Conservation (phyloP, 2,329 filamentous ascomycete species). For the Lecanosticta acicola region DNA sequence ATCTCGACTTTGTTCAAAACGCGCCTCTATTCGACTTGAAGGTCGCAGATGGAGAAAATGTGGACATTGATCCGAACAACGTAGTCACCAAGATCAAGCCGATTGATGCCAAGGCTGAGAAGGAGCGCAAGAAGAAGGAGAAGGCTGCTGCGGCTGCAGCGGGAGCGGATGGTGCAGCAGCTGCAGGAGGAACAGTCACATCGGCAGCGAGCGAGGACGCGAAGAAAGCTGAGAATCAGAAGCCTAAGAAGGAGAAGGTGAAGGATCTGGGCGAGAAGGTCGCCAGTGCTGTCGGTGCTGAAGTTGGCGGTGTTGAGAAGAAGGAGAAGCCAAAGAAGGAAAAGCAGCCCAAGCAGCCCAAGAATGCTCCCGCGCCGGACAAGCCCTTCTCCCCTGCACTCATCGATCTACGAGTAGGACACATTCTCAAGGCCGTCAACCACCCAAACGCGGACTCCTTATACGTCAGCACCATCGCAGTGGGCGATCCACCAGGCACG, state of each 20-base stretch:
- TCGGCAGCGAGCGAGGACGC: conserved; percentile 39
- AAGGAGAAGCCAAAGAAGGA: conserved; percentile 81
- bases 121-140: conserved; percentile 94
- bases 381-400: conserved; percentile 75
- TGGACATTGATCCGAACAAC: conserved; percentile 71
- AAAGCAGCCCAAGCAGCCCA: conserved; percentile 70
- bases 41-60: conserved; percentile 66
- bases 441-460: conserved; percentile 96
- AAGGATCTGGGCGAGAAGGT: conserved; percentile 47
- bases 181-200: conserved; percentile 40
- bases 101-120: conserved; percentile 87
- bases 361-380: conserved; percentile 55
- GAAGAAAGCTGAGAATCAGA: conserved; percentile 38
- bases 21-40: conserved; percentile 64
- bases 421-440: conserved; percentile 91
- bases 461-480: conserved; percentile 90
- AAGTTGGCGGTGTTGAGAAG: conserved; percentile 38
- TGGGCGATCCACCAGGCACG: conserved; percentile 77
- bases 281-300: conserved; percentile 41
- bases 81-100: conserved; percentile 84
- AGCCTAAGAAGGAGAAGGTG: conserved; percentile 38
- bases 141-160: conserved; percentile 59
- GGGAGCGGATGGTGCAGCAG: conserved; percentile 49
- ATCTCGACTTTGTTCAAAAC: conserved; percentile 93
- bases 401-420: conserved; percentile 92